Conservation (phyloP, 1,284 basidiomycete genomes). For the Apiotrichum akiyoshidainum region DNA sequence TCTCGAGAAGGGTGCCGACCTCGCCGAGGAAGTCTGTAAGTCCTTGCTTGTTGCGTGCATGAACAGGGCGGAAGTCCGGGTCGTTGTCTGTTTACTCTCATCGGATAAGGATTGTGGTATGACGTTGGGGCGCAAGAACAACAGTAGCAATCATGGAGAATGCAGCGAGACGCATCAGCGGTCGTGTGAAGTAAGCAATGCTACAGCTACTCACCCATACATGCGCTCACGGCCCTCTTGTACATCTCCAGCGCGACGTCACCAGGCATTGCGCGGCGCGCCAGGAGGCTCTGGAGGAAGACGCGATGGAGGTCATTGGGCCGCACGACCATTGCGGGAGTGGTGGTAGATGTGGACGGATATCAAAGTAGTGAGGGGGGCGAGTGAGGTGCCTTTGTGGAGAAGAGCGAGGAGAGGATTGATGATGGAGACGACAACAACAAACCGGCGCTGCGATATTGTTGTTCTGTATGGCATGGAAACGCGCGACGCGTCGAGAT, state of each 20-base stretch:
- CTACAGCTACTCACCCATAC: constrained; percentile 21
- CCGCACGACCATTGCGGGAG: constrained; percentile 8
- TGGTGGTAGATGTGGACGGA: not conserved
- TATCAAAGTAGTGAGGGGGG: not conserved
- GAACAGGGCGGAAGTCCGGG: constrained; percentile 25
- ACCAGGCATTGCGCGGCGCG: constrained; percentile 36
- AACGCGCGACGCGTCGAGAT: too few relatives aligned
- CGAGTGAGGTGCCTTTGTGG: too few relatives aligned
- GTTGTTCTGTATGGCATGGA: too few relatives aligned
- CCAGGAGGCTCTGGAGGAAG: constrained; percentile 44
- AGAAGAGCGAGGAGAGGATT: too few relatives aligned
- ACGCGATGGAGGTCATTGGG: constrained; percentile 43
- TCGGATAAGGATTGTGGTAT: not conserved
- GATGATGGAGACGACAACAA: too few relatives aligned
- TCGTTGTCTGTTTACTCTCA: constrained; percentile 21
- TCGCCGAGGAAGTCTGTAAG: constrained; percentile 33
- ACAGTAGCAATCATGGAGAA: not conserved
- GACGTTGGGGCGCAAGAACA: too few relatives aligned
- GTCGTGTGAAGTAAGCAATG: not conserved
- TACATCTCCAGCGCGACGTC: constrained; percentile 43
- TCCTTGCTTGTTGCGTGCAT: constrained; percentile 25
- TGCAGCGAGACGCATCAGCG: not conserved
- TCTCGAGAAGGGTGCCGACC: constrained; percentile 32
- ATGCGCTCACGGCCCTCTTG: constrained; percentile 34
- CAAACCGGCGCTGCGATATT: too few relatives aligned